Evolutionary conservation across 2,329 filamentous ascomycete species (phyloP).

Genomic region (Aspergillus nomiae): DNA sequence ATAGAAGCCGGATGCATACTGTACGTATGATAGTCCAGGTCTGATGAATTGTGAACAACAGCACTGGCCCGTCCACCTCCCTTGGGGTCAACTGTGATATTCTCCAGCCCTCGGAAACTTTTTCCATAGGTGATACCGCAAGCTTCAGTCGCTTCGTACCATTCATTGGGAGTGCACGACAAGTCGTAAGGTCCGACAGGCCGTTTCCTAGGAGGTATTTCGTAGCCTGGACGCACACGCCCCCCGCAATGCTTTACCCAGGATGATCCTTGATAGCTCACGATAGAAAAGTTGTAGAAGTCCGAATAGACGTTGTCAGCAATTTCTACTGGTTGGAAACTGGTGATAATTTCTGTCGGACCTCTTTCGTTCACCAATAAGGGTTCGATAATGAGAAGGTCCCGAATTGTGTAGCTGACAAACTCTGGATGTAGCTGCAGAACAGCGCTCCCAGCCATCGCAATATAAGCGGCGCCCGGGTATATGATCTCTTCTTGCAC

Average conservation of each 20-base stretch:
- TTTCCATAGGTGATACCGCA: neutral
- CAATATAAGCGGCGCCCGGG: constrained; percentile 19
- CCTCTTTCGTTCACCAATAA: too few species aligned
- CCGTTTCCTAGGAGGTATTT: too few species aligned
- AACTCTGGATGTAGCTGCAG: neutral
- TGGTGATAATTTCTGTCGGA: too few species aligned
- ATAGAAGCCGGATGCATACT: neutral
- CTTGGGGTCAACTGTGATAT: neutral
- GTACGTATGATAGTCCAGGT: constrained; percentile 57
- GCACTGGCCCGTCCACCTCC: constrained; percentile 72
- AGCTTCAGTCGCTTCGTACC: too few species aligned
- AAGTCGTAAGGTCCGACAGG: too few species aligned
- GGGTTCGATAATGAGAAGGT: neutral
- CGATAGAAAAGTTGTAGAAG: too few species aligned
- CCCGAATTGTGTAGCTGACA: neutral
- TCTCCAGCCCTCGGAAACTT: neutral
- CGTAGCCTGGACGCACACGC: too few species aligned
- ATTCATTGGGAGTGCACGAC: too few species aligned
- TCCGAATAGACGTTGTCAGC: too few species aligned
- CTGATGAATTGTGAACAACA: constrained; percentile 59
- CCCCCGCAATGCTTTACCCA: too few species aligned
- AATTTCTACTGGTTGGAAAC: too few species aligned
- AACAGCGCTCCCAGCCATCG: constrained; percentile 18
- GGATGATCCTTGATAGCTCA: too few species aligned
- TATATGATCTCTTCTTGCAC: constrained; percentile 14